phyloP scores from a whole-genome alignment of 2,329 filamentous ascomycete species.

The Epichloe glyceriae region DNA sequence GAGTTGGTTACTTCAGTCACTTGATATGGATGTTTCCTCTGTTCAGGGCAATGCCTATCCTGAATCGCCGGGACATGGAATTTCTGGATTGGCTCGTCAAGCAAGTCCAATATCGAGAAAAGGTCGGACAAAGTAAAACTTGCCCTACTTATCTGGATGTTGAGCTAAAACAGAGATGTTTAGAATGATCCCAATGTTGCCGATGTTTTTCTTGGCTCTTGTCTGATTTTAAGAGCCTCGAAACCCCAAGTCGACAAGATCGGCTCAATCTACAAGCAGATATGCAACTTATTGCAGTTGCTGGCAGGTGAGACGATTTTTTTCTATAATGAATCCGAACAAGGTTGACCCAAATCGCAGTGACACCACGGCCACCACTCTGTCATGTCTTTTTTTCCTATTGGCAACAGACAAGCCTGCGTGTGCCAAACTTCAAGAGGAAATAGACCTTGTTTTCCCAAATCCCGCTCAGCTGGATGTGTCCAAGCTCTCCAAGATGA shows the following conservation, averaged over 20 bases:
- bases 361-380: conserved; percentile 23
- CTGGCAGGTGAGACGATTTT: conserved; percentile 15
- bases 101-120: neutral
- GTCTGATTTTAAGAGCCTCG: conserved; percentile 12
- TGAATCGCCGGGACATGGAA: conserved; percentile 10
- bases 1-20: conserved; percentile 13
- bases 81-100: conserved; percentile 10
- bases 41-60: conserved; percentile 11
- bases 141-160: neutral
- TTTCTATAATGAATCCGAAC: neutral
- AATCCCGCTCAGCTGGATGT: conserved; percentile 6
- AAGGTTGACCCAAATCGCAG: conserved; percentile 4
- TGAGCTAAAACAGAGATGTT: too few species aligned
- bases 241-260: conserved; percentile 10
- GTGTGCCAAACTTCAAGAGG: conserved; percentile 22
- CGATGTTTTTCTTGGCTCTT: conserved; percentile 22
- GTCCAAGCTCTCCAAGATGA: conserved; percentile 11
- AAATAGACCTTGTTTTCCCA: conserved; percentile 15
- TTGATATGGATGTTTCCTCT: conserved; percentile 9
- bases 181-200: conserved; percentile 10
- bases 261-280: conserved; percentile 16
- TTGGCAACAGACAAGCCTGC: conserved; percentile 14
- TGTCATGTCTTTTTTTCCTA: conserved; percentile 22
- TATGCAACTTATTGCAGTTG: conserved; percentile 17
- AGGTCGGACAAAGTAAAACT: neutral